phyloP scores from a whole-genome alignment of 2,329 filamentous ascomycete species.

The Zymoseptoria tritici region DNA sequence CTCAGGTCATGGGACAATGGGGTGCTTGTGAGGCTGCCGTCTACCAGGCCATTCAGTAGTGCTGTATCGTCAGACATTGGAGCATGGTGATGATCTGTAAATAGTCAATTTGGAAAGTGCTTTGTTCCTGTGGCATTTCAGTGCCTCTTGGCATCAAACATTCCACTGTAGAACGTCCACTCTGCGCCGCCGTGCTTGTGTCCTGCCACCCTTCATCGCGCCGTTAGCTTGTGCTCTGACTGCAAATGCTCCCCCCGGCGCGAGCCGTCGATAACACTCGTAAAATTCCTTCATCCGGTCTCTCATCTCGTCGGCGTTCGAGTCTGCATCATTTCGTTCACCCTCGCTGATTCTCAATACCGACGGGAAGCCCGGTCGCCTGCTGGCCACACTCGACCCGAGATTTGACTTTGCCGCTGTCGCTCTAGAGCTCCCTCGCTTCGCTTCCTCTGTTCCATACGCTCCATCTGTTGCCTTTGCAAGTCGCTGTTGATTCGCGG shows the following conservation, averaged over 20 bases:
- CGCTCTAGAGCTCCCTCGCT: background rate
- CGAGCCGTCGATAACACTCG: background rate
- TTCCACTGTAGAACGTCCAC: background rate
- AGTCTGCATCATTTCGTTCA: background rate
- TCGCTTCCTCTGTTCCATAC: background rate
- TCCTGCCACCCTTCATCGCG: background rate
- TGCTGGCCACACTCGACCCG: background rate
- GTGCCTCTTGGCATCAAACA: background rate
- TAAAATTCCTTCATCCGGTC: background rate
- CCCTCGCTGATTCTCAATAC: background rate
- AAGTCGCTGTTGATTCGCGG: background rate
- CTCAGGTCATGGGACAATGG: slow-evolving; percentile 29
- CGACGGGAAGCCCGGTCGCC: background rate
- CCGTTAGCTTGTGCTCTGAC: background rate
- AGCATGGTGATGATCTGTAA: background rate
- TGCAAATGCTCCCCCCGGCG: background rate
- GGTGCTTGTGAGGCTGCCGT: slow-evolving; percentile 27
- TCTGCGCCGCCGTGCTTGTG: background rate
- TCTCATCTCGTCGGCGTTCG: background rate
- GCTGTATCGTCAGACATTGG: background rate
- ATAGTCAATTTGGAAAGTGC: background rate
- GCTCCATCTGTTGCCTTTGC: background rate
- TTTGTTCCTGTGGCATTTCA: background rate
- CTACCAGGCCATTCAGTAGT: slow-evolving; percentile 13
- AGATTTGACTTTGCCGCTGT: background rate